These are phyloP conservation scores for Trichoderma citrinoviride DNA, from an alignment of 2,329 filamentous ascomycete species.

Conservation along the genomic window DNA sequence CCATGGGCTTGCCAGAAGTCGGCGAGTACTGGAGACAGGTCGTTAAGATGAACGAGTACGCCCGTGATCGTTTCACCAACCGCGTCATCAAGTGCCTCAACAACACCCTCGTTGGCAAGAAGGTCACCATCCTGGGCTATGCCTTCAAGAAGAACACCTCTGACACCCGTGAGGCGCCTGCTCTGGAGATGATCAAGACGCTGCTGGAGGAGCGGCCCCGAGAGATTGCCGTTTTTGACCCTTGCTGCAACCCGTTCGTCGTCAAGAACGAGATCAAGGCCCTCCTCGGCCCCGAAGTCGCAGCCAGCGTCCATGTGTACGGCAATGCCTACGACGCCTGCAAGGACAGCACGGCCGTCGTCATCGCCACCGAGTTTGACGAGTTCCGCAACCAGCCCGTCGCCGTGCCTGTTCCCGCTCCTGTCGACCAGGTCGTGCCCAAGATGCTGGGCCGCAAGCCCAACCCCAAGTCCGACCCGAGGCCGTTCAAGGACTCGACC, in stretches of 20 bases:
- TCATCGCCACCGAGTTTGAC: constrained; percentile 57
- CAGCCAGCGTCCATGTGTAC: constrained; percentile 48
- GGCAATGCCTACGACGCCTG: constrained; percentile 51
- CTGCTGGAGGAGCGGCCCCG: constrained; percentile 62
- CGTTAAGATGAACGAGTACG: constrained; percentile 73
- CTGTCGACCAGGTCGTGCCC: constrained; percentile 29
- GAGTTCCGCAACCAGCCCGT: constrained; percentile 49
- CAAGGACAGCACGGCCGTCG: constrained; percentile 46
- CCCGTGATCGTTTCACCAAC: constrained; percentile 65
- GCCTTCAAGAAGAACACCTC: constrained; percentile 79
- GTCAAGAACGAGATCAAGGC: constrained; percentile 50
- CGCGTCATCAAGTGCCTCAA: constrained; percentile 65
- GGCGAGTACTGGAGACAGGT: constrained; percentile 74
- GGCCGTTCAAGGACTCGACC: constrained; percentile 41
- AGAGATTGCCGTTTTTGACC: constrained; percentile 68
- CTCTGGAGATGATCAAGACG: constrained; percentile 64
- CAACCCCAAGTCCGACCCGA: constrained; percentile 45
- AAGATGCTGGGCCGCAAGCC: constrained; percentile 39
- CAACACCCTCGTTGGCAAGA: constrained; percentile 67
- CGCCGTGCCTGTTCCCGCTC: constrained; percentile 32
- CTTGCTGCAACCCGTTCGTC: constrained; percentile 54
- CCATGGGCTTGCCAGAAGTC: constrained; percentile 66
- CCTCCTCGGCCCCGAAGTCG: constrained; percentile 40
- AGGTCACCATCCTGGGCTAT: constrained; percentile 69
- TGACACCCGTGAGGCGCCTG: constrained; percentile 70